Evolutionary conservation across 2,329 filamentous ascomycete species (phyloP).

Genomic region (Venturia effusa): DNA sequence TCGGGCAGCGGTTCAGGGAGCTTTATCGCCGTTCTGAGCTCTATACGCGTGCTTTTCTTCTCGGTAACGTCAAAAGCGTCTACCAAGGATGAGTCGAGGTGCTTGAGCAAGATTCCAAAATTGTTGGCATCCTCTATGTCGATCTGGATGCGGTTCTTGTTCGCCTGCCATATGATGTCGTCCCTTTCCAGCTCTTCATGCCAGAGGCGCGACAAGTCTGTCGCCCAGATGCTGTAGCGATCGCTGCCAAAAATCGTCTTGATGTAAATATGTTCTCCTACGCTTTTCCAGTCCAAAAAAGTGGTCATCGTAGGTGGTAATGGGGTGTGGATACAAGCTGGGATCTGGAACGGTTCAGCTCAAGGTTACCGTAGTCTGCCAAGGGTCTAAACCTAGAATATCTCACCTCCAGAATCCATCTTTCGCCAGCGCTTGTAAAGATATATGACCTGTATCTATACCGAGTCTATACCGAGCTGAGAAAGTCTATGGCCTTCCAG

Average conservation of each 20-base stretch:
- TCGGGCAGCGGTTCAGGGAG: constrained; percentile 6
- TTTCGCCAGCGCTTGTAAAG: background rate
- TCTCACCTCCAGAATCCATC: background rate
- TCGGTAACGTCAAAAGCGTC: background rate
- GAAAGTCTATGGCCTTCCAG: too few species aligned
- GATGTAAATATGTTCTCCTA: constrained; percentile 6
- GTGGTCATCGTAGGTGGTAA: background rate
- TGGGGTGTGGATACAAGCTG: background rate
- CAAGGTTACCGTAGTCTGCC: background rate
- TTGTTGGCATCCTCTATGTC: constrained; percentile 4
- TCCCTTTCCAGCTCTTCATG: constrained; percentile 6
- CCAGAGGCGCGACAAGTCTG: constrained; percentile 4
- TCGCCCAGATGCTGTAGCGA: constrained; percentile 8
- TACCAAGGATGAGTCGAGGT: background rate
- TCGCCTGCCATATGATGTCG: constrained; percentile 6
- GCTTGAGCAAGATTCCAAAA: constrained; percentile 3
- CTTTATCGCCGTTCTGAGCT: background rate
- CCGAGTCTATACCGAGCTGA: too few species aligned
- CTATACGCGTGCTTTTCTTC: background rate
- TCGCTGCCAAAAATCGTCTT: background rate
- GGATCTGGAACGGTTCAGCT: background rate
- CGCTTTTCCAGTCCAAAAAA: constrained; percentile 1
- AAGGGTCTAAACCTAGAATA: background rate
- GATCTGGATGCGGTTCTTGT: constrained; percentile 1
- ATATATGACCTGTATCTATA: background rate